A percentile compares a stretch with the other conserved stretches of the same genome.
phyloP scores from a whole-genome alignment of 1,284 basidiomycete species.

The Tetrapyrgos nigripes region DNA sequence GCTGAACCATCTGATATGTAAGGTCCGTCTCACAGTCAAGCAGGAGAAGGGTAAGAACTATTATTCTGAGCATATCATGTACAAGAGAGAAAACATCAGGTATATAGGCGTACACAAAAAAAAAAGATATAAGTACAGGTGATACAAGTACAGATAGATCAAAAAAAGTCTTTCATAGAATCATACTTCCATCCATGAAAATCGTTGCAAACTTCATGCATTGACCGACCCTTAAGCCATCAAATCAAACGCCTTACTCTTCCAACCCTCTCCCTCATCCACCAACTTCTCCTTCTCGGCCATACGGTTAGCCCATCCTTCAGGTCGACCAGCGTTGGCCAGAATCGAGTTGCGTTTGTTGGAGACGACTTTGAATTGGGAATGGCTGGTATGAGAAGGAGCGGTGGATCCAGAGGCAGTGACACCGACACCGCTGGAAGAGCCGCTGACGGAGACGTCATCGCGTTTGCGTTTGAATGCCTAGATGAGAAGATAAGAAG shows the following conservation, averaged over 20 bases:
- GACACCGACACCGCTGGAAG: conserved; percentile 15
- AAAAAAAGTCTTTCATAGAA: too few relatives aligned
- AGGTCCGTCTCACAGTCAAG: too few relatives aligned
- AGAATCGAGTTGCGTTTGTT: conserved; percentile 71
- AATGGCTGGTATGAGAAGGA: conserved; percentile 50
- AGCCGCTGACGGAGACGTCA: conserved; percentile 28
- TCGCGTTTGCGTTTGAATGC: conserved; percentile 63
- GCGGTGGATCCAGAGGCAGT: conserved; percentile 34
- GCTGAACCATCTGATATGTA: too few relatives aligned
- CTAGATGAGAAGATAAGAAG: conserved; percentile 42
- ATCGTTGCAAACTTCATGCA: too few relatives aligned
- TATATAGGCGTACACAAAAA: too few relatives aligned
- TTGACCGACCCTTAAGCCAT: too few relatives aligned
- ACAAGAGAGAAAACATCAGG: too few relatives aligned
- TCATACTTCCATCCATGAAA: too few relatives aligned
- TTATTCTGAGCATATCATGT: too few relatives aligned
- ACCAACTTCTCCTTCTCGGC: conserved; percentile 64
- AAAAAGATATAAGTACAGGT: too few relatives aligned
- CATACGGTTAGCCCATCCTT: conserved; percentile 74
- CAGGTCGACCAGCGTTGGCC: conserved; percentile 66
- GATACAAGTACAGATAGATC: too few relatives aligned
- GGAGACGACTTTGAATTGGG: conserved; percentile 76
- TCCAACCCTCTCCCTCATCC: conserved; percentile 41
- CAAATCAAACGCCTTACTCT: conserved; percentile 14
- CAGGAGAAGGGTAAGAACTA: too few relatives aligned